These are phyloP conservation scores for Knoxia roxburghii DNA, from an alignment of 257 asterid species.

Conservation along the genomic window DNA sequence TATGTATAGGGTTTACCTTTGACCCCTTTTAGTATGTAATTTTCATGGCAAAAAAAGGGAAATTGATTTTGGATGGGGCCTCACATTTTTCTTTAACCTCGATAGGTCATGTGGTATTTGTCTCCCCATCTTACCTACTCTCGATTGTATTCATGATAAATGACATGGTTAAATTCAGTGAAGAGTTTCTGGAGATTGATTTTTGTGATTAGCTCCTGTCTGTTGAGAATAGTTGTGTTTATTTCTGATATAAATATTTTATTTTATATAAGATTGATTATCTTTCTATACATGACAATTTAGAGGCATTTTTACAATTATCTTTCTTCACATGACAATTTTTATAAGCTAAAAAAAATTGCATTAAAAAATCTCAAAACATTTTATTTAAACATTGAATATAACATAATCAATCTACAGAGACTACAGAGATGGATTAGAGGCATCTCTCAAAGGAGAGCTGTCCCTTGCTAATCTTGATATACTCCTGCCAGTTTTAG, in stretches of 20 bases:
- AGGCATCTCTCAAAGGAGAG: constrained; percentile 64
- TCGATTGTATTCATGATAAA: constrained; percentile 8
- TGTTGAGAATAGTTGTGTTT: no score
- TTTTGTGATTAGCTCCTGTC: background rate
- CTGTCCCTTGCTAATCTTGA: constrained; percentile 78
- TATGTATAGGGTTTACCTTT: constrained; percentile 11
- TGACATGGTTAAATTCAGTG: background rate
- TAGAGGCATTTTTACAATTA: no score
- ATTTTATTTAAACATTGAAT: no score
- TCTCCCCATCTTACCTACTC: background rate
- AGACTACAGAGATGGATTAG: constrained; percentile 73
- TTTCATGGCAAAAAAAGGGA: background rate
- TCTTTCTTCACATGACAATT: no score
- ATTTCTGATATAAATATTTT: no score
- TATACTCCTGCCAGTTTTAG: constrained; percentile 80
- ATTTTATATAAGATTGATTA: no score
- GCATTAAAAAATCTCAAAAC: no score
- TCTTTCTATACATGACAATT: no score
- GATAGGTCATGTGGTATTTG: background rate
- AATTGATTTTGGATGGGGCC: constrained; percentile 3
- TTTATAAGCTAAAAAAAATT: no score
- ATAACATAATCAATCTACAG: no score
- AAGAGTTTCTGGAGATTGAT: background rate
- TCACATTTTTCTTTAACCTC: constrained; percentile 1
- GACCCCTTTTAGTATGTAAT: background rate